Conservation (phyloP, 1,284 basidiomycete species). For the Fomes fomentarius region DNA sequence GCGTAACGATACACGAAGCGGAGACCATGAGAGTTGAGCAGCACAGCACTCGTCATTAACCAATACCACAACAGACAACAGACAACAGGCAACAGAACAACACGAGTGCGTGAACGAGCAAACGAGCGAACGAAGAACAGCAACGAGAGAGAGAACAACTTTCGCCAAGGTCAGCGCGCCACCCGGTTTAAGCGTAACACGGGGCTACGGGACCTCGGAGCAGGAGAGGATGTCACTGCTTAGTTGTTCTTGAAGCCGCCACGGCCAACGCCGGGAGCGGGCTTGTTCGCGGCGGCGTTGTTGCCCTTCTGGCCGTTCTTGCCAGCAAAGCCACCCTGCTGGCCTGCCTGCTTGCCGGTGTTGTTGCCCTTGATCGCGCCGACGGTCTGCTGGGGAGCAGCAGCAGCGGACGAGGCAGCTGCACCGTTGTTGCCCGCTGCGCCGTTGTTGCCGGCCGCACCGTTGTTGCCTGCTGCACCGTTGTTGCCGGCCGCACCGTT, state of each 20-base stretch:
- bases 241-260: constrained; percentile 8
- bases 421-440: constrained; percentile 7
- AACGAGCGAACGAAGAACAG: neutral
- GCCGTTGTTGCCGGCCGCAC: constrained; percentile 14
- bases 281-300: neutral
- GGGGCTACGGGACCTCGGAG: neutral
- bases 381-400: constrained; percentile 14
- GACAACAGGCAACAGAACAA: neutral
- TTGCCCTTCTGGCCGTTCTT: constrained; percentile 5
- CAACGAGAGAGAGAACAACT: neutral
- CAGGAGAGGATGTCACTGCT: neutral
- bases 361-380: constrained; percentile 24
- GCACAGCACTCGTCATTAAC: constrained; percentile 3
- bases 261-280: neutral
- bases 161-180: no score
- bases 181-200: neutral
- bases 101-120: no score
- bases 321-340: constrained; percentile 21
- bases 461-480: constrained; percentile 38
- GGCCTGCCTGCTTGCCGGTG: constrained; percentile 23
- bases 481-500: constrained; percentile 28
- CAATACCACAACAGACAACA: neutral
- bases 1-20: constrained; percentile 13
- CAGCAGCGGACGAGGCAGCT: constrained; percentile 17
- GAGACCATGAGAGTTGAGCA: constrained; percentile 1